Evolutionary conservation across 2,329 filamentous ascomycete species (phyloP).

Genomic region (Paracoccidioides brasiliensis): DNA sequence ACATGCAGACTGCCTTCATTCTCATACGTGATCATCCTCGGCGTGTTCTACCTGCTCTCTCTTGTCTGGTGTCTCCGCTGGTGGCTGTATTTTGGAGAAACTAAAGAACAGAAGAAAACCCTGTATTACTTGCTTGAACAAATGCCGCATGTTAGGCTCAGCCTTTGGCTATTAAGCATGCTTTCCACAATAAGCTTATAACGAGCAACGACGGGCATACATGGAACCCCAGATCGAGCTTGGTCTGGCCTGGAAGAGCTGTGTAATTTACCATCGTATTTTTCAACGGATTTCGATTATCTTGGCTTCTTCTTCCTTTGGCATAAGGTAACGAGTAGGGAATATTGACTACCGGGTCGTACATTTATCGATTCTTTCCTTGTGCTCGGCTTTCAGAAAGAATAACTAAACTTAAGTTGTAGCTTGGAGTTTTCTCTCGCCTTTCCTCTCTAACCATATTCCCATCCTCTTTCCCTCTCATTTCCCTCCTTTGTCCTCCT

Average conservation of each 20-base stretch:
- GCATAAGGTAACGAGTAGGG: neutral
- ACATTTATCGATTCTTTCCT: neutral
- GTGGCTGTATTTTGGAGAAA: neutral
- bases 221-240: neutral
- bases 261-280: neutral
- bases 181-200: neutral
- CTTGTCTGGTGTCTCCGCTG: neutral
- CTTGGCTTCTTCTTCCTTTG: neutral
- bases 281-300: neutral
- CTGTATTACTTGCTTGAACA: neutral
- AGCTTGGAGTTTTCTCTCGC: neutral
- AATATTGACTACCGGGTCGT: neutral
- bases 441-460: neutral
- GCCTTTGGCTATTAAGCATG: neutral
- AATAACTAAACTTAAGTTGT: neutral
- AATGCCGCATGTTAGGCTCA: neutral
- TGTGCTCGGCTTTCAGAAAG: neutral
- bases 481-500: neutral
- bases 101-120: neutral
- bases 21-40: neutral
- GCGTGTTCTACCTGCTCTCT: neutral
- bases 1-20: neutral
- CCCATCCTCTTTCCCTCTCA: neutral
- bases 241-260: neutral
- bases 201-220: too few species aligned